Base-by-base conservation (phyloP, 116 monocot genomes). In the Cymodocea nodosa region DNA sequence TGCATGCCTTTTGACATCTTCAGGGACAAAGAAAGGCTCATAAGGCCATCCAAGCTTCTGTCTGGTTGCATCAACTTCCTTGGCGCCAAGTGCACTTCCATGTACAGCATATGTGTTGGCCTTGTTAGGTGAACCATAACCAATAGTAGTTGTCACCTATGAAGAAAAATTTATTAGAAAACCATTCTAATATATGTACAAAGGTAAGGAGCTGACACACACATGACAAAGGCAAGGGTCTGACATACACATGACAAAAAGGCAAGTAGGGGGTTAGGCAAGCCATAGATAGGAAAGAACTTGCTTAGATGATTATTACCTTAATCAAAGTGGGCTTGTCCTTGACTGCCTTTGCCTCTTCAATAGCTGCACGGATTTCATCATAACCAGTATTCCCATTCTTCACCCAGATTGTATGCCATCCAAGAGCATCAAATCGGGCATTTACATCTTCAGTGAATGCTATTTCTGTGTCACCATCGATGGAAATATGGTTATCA, bases 391-490 rank as follows among this genome's bases (percentile, higher is more conserved):
- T 84, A 70, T 94, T 94, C n/a, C 94, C 94, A 74, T 89, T 87
- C 80, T 94, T 94, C 64, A 94, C 94, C 94, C 94, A 94, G 71
- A 94, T 89, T 4, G 89, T 89, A 75, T 94, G 94, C 94, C 94
- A 94, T 9, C 94, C 94, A 14, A 94, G 94, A 56, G 79, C 86
- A 61, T 94, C 87, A 59, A 87, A 94, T 20, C 94, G 86, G 8
- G 86, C 73, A 40, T 52, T 75, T 22, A 89, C 94, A 62, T 94
- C 86, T 71, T 94, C 94, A 4, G 94, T 89, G 68, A 94, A 94
- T 14, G 94, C 86, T 77, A 94, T 89, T 65, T 94, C 86, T 8
- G 94, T 94, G 68, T 94, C 89, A 60, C 94, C 94, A 50, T 94
- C 94, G 51, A 94, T 94, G 25, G 94, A 94, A 34, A 94, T 94